These are phyloP conservation scores for Avicennia marina DNA, from an alignment of 257 asterid genomes.

Conservation along the genomic window DNA sequence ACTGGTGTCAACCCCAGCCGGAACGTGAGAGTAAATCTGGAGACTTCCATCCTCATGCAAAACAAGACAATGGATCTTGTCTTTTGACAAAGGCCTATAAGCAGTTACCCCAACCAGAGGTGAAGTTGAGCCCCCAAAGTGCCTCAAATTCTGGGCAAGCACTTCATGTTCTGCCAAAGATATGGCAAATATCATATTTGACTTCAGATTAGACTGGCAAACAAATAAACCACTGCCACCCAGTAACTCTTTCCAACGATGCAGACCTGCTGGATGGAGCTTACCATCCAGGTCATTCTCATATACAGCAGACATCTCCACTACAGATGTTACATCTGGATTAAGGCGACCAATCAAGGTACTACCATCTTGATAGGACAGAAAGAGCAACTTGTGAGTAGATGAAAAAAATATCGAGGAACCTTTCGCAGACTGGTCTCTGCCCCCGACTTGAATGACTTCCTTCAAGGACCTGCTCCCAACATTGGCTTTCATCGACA, in stretches of 20 bases:
- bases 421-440: constrained; percentile 55
- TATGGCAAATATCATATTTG: constrained; percentile 67
- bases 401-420: constrained; percentile 71
- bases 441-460: constrained; percentile 64
- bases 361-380: constrained; percentile 92
- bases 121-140: constrained; percentile 76
- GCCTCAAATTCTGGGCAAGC: constrained; percentile 76
- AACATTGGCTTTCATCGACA: constrained; percentile 71
- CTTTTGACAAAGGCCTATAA: constrained; percentile 93
- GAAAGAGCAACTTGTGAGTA: constrained; percentile 77
- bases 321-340: constrained; percentile 67
- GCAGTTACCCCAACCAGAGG: constrained; percentile 94
- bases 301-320: constrained; percentile 63
- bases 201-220: constrained; percentile 81
- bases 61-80: constrained; percentile 89
- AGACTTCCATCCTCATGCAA: constrained; percentile 99
- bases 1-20: constrained; percentile 63
- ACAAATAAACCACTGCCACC: constrained; percentile 75
- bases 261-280: constrained; percentile 85
- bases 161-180: constrained; percentile 82
- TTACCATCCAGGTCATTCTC: constrained; percentile 77
- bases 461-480: constrained; percentile 88
- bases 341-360: constrained; percentile 78
- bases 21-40: constrained; percentile 85
- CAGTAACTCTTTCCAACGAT: constrained; percentile 84